phyloP scores from a whole-genome alignment of 176 grass and related monocot genomes.

The Aechmea fasciata region DNA sequence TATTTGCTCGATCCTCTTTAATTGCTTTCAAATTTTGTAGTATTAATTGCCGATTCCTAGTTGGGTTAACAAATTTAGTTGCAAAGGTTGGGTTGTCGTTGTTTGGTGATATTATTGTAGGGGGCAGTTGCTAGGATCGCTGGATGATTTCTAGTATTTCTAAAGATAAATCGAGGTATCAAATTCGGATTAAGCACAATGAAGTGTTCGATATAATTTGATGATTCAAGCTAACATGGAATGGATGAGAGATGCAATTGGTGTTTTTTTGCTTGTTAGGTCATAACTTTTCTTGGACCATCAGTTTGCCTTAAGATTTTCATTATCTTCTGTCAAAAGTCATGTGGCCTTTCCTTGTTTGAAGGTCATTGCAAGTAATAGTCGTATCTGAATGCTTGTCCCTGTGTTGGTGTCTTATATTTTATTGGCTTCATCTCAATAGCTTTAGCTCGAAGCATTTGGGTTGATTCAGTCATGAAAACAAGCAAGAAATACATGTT shows the following conservation, averaged over 20 bases:
- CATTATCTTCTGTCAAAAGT: neutral
- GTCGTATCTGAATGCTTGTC: neutral
- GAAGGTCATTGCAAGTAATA: neutral
- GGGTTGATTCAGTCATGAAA: neutral
- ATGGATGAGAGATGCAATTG: neutral
- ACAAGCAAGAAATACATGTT: neutral
- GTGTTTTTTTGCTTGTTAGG: neutral
- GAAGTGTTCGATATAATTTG: neutral
- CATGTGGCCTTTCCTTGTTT: neutral
- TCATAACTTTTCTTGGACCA: neutral
- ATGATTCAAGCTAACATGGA: conserved; percentile 7
- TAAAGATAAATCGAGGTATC: neutral
- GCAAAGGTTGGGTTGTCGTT: neutral
- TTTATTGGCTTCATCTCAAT: neutral
- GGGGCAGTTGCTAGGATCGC: neutral
- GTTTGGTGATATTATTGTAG: neutral
- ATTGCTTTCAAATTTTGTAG: neutral
- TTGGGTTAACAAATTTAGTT: too few species aligned
- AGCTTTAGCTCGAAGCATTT: neutral
- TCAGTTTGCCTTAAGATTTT: neutral
- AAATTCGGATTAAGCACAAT: neutral
- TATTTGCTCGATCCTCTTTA: neutral
- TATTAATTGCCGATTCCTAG: conserved; percentile 11
- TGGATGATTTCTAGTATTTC: neutral
- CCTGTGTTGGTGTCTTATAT: neutral